A percentile compares a stretch with the other conserved stretches of the same genome.
phyloP scores from a whole-genome alignment of 768 basidiomycete species.

The Lentinula boryana region DNA sequence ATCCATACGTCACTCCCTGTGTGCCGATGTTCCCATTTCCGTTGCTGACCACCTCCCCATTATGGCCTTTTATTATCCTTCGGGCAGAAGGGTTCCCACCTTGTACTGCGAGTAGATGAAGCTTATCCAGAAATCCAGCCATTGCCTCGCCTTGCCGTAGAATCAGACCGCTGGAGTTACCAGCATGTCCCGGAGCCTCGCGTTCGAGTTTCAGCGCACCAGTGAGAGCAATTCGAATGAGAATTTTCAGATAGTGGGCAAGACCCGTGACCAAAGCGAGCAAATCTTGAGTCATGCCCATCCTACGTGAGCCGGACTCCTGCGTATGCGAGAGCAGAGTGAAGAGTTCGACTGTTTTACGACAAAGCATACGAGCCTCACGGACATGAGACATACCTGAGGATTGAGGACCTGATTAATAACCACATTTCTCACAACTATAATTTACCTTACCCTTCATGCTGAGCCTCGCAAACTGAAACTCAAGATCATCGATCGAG shows the following conservation, averaged over 20 bases:
- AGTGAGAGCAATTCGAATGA: conserved; percentile 95
- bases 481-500: conserved; percentile 94
- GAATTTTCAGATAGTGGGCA: conserved; percentile 98
- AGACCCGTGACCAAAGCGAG: conserved; percentile 97
- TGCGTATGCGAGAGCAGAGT: conserved; percentile 94
- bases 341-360: conserved; percentile 98
- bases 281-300: conserved; percentile 96
- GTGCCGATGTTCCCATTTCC: conserved; percentile 62
- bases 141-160: conserved; percentile 55
- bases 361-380: conserved; percentile 97
- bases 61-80: conserved; percentile 69
- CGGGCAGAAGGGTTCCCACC: conserved; percentile 75
- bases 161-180: conserved; percentile 36
- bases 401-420: conserved; percentile 9
- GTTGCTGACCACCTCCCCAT: conserved; percentile 41
- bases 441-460: conserved; percentile 67
- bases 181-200: conserved; percentile 33
- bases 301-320: conserved; percentile 82
- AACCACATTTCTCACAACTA: background rate
- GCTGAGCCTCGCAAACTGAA: conserved; percentile 69
- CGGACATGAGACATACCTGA: conserved; percentile 96
- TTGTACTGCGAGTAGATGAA: conserved; percentile 86
- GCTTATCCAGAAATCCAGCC: conserved; percentile 84
- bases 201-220: conserved; percentile 94
- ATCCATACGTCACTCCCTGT: conserved; percentile 86